These are phyloP conservation scores for Camelina hispida DNA, from an alignment of 345 rosid genomes.

Conservation along the genomic window DNA sequence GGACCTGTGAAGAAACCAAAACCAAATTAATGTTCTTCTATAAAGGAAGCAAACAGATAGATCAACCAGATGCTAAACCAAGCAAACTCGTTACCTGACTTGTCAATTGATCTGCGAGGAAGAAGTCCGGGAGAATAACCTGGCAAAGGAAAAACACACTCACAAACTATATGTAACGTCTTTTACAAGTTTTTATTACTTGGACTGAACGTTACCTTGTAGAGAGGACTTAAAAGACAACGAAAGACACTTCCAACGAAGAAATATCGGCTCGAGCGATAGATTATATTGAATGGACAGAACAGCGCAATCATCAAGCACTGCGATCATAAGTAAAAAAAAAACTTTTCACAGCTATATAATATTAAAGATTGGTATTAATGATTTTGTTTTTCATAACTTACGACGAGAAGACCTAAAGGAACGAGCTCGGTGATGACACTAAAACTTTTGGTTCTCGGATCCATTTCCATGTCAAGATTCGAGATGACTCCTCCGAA, in stretches of 20 bases:
- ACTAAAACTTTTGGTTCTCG: conserved; percentile 57
- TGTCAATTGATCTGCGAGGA: conserved; percentile 87
- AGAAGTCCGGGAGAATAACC: conserved; percentile 87
- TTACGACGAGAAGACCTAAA: conserved; percentile 61
- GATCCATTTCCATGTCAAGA: conserved; percentile 89
- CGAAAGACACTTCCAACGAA: conserved; percentile 55
- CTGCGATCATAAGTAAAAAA: conserved; percentile 44
- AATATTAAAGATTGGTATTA: background rate
- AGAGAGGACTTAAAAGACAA: conserved; percentile 67
- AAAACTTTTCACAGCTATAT: background rate
- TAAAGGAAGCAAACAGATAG: background rate
- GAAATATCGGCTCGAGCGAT: conserved; percentile 66
- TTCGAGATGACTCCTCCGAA: conserved; percentile 62
- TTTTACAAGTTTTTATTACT: conserved; percentile 1
- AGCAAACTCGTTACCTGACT: conserved; percentile 59
- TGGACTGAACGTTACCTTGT: conserved; percentile 58
- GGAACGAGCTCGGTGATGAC: conserved; percentile 77
- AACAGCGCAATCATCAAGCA: conserved; percentile 47
- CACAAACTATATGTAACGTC: background rate
- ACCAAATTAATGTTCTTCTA: background rate
- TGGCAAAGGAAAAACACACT: conserved; percentile 25
- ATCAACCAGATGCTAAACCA: conserved; percentile 8
- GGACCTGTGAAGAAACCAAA: conserved; percentile 51
- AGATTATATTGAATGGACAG: conserved; percentile 73
- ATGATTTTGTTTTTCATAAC: conserved; percentile 21